These are phyloP conservation scores for Panaeolus cyanescens DNA, from an alignment of 768 basidiomycete genomes.

Conservation along the genomic window DNA sequence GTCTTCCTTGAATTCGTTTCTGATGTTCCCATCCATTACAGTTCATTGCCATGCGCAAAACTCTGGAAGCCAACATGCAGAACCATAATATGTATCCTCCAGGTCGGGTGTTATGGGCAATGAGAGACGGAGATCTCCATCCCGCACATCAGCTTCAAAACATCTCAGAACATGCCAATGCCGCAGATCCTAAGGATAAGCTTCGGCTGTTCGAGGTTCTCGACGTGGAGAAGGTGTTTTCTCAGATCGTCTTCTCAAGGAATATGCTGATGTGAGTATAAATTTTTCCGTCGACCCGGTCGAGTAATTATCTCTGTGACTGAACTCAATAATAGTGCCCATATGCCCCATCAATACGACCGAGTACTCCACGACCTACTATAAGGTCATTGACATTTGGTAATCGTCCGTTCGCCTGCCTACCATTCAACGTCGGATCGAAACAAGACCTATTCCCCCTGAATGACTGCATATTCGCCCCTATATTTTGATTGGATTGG, in stretches of 20 bases:
- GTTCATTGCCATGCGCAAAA: slow-evolving; percentile 83
- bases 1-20: background rate
- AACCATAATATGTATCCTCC: slow-evolving; percentile 74
- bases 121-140: slow-evolving; percentile 72
- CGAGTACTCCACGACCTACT: slow-evolving; percentile 70
- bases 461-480: no score
- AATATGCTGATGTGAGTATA: slow-evolving; percentile 75
- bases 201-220: slow-evolving; percentile 77
- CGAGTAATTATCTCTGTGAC: slow-evolving; percentile 6
- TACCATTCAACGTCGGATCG: background rate
- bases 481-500: no score
- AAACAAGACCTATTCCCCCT: no score
- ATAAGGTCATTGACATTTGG: slow-evolving; percentile 23
- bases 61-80: slow-evolving; percentile 84
- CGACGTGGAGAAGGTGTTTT: slow-evolving; percentile 76
- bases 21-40: slow-evolving; percentile 24
- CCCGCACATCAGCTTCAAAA: slow-evolving; percentile 48
- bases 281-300: slow-evolving; percentile 6
- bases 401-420: background rate
- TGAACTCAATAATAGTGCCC: slow-evolving; percentile 57
- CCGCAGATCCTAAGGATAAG: slow-evolving; percentile 39
- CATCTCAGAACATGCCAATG: slow-evolving; percentile 3
- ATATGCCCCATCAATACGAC: slow-evolving; percentile 83
- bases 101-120: slow-evolving; percentile 77
- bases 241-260: slow-evolving; percentile 77